phyloP scores from a whole-genome alignment of 2,329 filamentous ascomycete genomes.

The Penicillium capsulatum region DNA sequence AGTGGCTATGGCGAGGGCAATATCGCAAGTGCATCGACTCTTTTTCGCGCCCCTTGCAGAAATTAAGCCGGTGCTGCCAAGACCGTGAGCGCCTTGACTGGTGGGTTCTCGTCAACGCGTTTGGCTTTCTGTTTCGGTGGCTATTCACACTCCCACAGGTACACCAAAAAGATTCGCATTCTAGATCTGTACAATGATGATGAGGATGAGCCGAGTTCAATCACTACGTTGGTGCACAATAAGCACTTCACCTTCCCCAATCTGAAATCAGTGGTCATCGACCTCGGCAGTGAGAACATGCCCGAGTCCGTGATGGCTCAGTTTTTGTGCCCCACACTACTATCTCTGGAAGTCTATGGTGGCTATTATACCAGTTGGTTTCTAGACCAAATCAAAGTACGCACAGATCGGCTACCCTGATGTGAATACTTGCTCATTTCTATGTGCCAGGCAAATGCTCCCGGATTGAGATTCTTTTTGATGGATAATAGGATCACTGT shows the following conservation, averaged over 20 bases:
- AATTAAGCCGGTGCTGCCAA: no score
- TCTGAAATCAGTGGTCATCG: not conserved
- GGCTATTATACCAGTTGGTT: not conserved
- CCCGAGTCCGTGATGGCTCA: not conserved
- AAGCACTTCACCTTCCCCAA: not conserved
- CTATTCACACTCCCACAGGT: not conserved
- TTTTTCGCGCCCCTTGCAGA: no score
- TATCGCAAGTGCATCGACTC: no score
- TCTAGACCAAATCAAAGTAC: not conserved
- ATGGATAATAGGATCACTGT: not conserved
- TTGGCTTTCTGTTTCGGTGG: no score
- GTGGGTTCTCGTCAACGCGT: no score
- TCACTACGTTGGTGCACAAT: not conserved
- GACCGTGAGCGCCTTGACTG: no score
- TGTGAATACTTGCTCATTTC: not conserved
- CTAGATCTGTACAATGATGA: not conserved
- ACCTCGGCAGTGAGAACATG: constrained; percentile 2
- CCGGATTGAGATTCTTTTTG: not conserved
- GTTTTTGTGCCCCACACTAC: not conserved
- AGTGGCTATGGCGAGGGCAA: no score
- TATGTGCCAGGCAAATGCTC: not conserved
- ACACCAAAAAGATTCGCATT: not conserved
- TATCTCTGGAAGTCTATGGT: not conserved
- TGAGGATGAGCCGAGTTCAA: no score
- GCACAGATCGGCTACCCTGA: not conserved